Conservation (phyloP, 176 grass and related monocot species). For the Oryza meyeriana region DNA sequence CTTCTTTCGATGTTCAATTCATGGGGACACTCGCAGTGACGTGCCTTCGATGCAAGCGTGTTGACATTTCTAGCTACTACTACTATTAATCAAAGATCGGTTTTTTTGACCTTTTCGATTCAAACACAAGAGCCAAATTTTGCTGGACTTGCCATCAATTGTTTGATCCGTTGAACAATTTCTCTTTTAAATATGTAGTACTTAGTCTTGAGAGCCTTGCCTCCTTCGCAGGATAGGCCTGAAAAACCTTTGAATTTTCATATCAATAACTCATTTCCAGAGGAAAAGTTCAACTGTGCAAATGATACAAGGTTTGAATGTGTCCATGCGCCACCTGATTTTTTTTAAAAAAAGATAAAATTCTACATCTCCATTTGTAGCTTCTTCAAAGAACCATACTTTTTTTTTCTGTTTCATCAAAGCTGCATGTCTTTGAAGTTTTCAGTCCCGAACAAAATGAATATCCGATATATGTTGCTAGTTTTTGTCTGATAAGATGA, state of each 20-base stretch:
- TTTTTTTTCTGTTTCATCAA: neutral
- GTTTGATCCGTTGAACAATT: neutral
- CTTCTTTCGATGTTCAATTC: neutral
- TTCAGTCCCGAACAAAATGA: neutral
- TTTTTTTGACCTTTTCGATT: conserved; percentile 27
- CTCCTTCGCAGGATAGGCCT: neutral
- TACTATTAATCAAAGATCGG: neutral
- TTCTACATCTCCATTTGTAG: neutral
- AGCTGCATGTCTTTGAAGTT: neutral
- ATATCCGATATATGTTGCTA: neutral
- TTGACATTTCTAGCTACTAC: conserved; percentile 28
- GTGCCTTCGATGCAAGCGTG: conserved; percentile 42
- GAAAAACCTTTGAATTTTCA: neutral
- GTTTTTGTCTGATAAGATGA: neutral
- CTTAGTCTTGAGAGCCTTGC: neutral
- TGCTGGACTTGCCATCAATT: neutral
- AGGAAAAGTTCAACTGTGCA: neutral
- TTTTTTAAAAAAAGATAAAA: neutral
- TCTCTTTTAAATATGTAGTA: neutral
- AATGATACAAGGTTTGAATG: neutral
- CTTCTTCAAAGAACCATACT: neutral
- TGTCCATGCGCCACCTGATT: neutral
- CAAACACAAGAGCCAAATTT: conserved; percentile 5
- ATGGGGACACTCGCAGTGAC: neutral
- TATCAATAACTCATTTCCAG: neutral